These are phyloP conservation scores for Plasmopara viticola DNA, from an alignment of 352 stramenopile genomes.

Conservation along the genomic window DNA sequence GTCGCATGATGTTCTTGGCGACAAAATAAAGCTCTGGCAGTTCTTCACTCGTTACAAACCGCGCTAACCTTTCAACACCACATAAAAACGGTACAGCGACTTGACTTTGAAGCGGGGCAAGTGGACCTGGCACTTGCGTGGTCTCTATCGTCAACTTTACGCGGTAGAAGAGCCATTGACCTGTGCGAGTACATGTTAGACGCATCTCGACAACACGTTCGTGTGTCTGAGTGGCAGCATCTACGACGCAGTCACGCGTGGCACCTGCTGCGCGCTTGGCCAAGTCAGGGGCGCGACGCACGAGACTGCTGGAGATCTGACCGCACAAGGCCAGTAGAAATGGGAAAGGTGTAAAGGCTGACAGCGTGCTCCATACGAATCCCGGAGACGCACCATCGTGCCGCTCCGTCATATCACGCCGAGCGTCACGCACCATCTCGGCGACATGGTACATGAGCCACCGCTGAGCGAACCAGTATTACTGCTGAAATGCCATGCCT, in stretches of 20 bases:
- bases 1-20: constrained; percentile 69
- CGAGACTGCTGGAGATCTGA: constrained; percentile 69
- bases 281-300: constrained; percentile 68
- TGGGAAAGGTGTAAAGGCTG: constrained; percentile 70
- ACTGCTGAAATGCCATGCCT: too few relatives aligned
- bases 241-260: constrained; percentile 59
- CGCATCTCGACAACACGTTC: constrained; percentile 50
- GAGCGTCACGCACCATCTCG: constrained; percentile 76
- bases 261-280: constrained; percentile 60
- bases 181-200: constrained; percentile 48
- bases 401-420: constrained; percentile 73
- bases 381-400: constrained; percentile 35
- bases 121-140: constrained; percentile 32
- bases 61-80: constrained; percentile 58
- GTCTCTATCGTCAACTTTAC: constrained; percentile 56
- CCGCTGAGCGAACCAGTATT: neutral
- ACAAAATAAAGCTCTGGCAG: constrained; percentile 82
- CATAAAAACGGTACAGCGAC: constrained; percentile 58
- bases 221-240: constrained; percentile 46
- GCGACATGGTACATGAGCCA: constrained; percentile 71
- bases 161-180: constrained; percentile 60
- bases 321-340: constrained; percentile 60
- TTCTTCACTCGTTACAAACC: constrained; percentile 80
- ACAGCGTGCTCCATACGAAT: constrained; percentile 34
- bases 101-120: constrained; percentile 51